Evolutionary conservation across 2,329 filamentous ascomycete species (phyloP), one percentile per base, ranked within the genome.

Genomic region (Cytospora schulzeri): DNA sequence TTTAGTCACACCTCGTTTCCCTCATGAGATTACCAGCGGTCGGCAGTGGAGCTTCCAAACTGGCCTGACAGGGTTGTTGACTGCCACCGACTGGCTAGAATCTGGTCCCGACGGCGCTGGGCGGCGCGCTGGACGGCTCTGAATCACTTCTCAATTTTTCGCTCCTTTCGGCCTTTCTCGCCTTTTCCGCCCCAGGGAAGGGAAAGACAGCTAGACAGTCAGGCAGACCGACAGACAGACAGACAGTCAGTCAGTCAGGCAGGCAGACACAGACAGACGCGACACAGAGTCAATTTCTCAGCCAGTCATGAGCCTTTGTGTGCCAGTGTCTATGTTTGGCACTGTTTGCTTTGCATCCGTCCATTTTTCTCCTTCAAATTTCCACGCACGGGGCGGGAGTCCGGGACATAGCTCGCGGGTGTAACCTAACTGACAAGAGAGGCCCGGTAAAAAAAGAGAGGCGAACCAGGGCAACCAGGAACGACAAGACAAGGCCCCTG

Each of bases 1-100:
- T 61, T 53, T 62, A 53, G 63, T 62, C 54, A 57, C 58, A 56
- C 54, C 54, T 57, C 56, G 53, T 62, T 53, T 58, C 54, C 51
- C 58, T 38, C 55, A 48, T 56, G 63, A 57, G 55, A 61, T 62
- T 65, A 58, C 61, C 60, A 59, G 17, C 19, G 57, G 55, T 53
- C 59, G 56, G 59, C 55, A 54, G 63, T 65, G 63, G 60, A 65
- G 57, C 63, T 55, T 31, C n/a, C 41, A 35, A 7, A 24, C 52
- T 29, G 52, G 38, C 55, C n/a, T 33, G 50, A 52, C 58, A 60
- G 58, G 58, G 58, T 60, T 54, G 33, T 31, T 12, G 50, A 33
- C 38, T 48, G 22, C 22, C 35, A 24, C 19, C 19, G 29, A 38
- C 31, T 60, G 48, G 41, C 38, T 33, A 35, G 38, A 60, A 48